Evolutionary conservation across 2,329 filamentous ascomycete species (phyloP).

Genomic region (Aspergillus brunneoviolaceus): DNA sequence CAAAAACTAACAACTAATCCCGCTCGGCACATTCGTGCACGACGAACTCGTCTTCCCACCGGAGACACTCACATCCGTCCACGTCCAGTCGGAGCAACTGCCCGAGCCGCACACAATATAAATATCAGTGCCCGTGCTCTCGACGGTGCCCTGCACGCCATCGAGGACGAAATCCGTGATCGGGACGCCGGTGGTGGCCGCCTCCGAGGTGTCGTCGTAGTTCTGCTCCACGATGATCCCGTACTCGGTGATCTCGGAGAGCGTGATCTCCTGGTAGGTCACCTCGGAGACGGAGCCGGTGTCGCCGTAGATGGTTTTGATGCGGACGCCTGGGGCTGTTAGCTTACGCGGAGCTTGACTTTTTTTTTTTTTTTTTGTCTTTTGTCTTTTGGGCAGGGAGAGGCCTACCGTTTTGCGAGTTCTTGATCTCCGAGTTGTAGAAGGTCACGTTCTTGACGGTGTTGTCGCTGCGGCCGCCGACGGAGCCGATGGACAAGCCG

Average conservation of each 20-base stretch:
- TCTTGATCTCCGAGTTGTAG: slow-evolving; percentile 46
- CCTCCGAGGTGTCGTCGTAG: slow-evolving; percentile 50
- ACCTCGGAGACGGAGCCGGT: slow-evolving; percentile 55
- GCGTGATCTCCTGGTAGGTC: slow-evolving; percentile 54
- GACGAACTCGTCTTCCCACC: slow-evolving; percentile 50
- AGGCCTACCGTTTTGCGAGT: slow-evolving; percentile 53
- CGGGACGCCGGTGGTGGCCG: slow-evolving; percentile 39
- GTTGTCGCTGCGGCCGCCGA: slow-evolving; percentile 58
- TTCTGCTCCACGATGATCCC: slow-evolving; percentile 61
- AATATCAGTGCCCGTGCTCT: slow-evolving; percentile 40
- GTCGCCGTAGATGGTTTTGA: slow-evolving; percentile 56
- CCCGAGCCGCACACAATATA: slow-evolving; percentile 58
- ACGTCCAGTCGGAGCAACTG: slow-evolving; percentile 56
- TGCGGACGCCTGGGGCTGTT: slow-evolving; percentile 41
- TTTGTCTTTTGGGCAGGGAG: neutral
- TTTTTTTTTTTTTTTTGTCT: too few species aligned
- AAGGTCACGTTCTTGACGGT: slow-evolving; percentile 55
- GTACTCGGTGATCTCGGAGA: slow-evolving; percentile 44
- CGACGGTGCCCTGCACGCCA: slow-evolving; percentile 37
- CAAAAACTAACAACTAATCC: slow-evolving; percentile 31
- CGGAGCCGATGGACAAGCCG: slow-evolving; percentile 60
- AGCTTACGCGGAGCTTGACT: neutral
- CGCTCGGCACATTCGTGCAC: slow-evolving; percentile 45
- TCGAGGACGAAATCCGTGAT: slow-evolving; percentile 42
- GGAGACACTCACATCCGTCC: slow-evolving; percentile 50